Evolutionary conservation across 2,329 filamentous ascomycete genomes (phyloP), one percentile per base, ranked within the genome.

Genomic region (Aspergillus sp.): DNA sequence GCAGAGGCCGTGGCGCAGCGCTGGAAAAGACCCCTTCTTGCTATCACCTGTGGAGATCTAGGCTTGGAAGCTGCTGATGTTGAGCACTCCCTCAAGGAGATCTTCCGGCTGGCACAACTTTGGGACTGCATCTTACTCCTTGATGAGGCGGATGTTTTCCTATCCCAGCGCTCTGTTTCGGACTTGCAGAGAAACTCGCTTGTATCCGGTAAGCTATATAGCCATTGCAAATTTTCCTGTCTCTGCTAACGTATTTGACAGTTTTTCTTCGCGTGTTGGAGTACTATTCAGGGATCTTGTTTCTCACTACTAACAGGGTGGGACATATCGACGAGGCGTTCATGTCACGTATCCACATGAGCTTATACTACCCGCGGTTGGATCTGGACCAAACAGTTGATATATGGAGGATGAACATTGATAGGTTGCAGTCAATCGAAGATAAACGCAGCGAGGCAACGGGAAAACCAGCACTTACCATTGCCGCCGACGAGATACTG

Each of bases 281-380:
- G 64, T 81, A 81, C 66, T 81, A 80, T 61, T 70, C 70, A 2
- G 80, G 80, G 19, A 72, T 80, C 80, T 46, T 58, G 12, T 54
- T 58, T 67, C 69, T 83, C 4, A 83, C 81, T 0, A 83, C 80
- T 8, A 83, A 83, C 68, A 74, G 79, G 3, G 75, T 80, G 5
- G 78, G 79, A 15, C 70, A 70, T 2, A 74, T 83, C 3, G 81
- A 83, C 51, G 79, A 79, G 55, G 81, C 81, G 0, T 80, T 51
- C n/a, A 39, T 19, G 41, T 81, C 79, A 1, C 75, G 79, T 15
- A 78, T 82, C 40, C 79, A 81, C 54, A 61, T 79, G 17, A 75
- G 69, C 1, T 67, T 81, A 1, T 78, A 77, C 68, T 81, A 80
- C 56, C 70, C 62, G 5, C 22, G 30, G 13, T 30, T 70, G 5